phyloP scores from a whole-genome alignment of 208 protist genomes.

The Wallacemonas sp. region DNA sequence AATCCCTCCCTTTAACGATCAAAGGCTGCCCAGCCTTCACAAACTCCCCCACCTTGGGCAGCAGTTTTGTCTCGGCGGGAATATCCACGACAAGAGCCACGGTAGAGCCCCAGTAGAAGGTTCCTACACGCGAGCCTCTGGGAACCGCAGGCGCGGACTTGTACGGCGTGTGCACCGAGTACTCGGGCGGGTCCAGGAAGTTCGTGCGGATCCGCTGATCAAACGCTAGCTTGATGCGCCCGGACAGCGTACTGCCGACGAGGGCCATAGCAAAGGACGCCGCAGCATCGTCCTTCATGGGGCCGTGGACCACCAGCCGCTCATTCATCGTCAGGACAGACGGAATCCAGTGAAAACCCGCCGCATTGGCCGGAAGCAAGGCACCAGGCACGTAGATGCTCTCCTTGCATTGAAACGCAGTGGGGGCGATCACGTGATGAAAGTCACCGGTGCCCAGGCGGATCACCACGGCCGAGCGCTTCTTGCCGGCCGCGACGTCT shows the following conservation, averaged over 20 bases:
- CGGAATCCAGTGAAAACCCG: constrained; percentile 77
- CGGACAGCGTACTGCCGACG: constrained; percentile 78
- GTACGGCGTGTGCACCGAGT: constrained; percentile 66
- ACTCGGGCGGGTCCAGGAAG: constrained; percentile 77
- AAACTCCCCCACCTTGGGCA: constrained; percentile 41
- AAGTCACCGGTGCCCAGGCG: constrained; percentile 76
- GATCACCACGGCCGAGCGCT: constrained; percentile 63
- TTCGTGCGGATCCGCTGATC: constrained; percentile 80
- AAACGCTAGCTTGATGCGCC: constrained; percentile 61
- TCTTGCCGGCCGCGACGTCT: constrained; percentile 29
- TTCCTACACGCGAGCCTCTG: constrained; percentile 47
- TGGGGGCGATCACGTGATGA: constrained; percentile 79
- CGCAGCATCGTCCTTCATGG: constrained; percentile 10
- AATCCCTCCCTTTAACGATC: constrained; percentile 13
- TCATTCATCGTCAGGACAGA: constrained; percentile 77
- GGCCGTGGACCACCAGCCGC: constrained; percentile 69
- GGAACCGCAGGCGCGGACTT: constrained; percentile 31
- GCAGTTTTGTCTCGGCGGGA: constrained; percentile 37
- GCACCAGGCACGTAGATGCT: constrained; percentile 79
- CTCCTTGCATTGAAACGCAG: constrained; percentile 45
- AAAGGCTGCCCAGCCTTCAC: constrained; percentile 75
- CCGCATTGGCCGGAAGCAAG: constrained; percentile 66
- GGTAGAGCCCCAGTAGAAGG: constrained; percentile 88
- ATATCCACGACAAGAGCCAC: constrained; percentile 81
- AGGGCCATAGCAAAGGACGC: constrained; percentile 53